Conservation (phyloP, 352 stramenopile species). For the Blastocystis sp. region DNA sequence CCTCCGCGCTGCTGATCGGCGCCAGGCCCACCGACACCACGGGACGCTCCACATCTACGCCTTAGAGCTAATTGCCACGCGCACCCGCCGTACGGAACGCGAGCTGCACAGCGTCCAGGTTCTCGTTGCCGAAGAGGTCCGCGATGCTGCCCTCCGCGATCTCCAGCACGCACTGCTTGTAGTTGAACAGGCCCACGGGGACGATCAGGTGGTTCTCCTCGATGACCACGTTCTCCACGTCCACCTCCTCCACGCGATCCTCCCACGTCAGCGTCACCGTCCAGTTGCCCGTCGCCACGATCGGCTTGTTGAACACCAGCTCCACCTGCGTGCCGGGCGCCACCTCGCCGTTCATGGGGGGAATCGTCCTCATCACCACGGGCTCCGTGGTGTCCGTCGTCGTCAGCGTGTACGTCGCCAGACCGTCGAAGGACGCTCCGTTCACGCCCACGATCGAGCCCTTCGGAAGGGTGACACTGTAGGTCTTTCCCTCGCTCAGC, state of each 20-base stretch:
- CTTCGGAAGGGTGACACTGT: slow-evolving; percentile 43
- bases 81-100: not conserved
- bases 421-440: slow-evolving; percentile 16
- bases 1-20: not conserved
- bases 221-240: not conserved
- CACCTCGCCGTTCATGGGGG: not conserved
- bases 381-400: slow-evolving; percentile 14
- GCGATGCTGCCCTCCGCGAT: slow-evolving; percentile 22
- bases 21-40: not conserved
- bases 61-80: not conserved
- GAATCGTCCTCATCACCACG: slow-evolving; percentile 18
- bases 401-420: slow-evolving; percentile 4
- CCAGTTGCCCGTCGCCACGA: slow-evolving; percentile 17
- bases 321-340: not conserved
- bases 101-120: slow-evolving; percentile 5
- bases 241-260: not conserved
- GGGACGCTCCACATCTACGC: not conserved
- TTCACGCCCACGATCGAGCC: slow-evolving; percentile 22
- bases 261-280: not conserved
- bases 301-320: slow-evolving; percentile 40
- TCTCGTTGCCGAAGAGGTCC: not conserved
- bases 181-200: slow-evolving; percentile 13
- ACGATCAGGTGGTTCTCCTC: not conserved
- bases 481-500: slow-evolving; percentile 8
- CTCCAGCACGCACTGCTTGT: not conserved